Evolutionary conservation across 2,329 filamentous ascomycete genomes (phyloP), one percentile per base, ranked within the genome.

Genomic region (Epichloe amarillans): DNA sequence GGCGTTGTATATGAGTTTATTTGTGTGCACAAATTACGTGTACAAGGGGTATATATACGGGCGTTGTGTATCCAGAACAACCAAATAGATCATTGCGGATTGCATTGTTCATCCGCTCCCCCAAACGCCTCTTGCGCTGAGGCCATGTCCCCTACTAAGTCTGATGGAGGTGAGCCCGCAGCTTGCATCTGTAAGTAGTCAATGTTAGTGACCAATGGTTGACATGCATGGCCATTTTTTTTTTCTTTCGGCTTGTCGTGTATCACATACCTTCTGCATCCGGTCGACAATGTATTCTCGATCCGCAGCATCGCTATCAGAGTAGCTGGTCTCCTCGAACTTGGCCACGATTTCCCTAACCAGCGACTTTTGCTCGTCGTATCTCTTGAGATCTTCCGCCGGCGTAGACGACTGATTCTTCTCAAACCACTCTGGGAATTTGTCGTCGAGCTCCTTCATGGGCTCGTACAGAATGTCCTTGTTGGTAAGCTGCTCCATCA

Each of bases 401-500:
- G 82, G 69, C 48, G 81, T 82, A 23, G 72, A 80, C 40, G 70
- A 76, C 58, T 74, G 74, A 65, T 96, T 91, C 69, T 86, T 84
- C 60, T 79, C 77, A 65, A 98, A 75, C 91, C 93, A 98, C 2
- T 70, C 81, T 0, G 90, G 91, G 63, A 93, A 98, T 68, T 96
- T 97, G 49, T 88, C 84, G 65, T 95, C 73, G 46, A 98, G 73
- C 69, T 98, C 93, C 72, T 95, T 95, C 89, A 98, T 96, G 2
- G 93, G 93, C 70, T 98, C 91, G 65, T 97, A 97, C 47, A 98
- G 70, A 55, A 98, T 96, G 59, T 97, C 93, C 72, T 95, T 97
- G 68, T 95, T 95, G 3, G 93, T 97, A 55, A 98, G 76, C 67
- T 98, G 90, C 70, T 97, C 88, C 91, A 98, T 97, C 88, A 97